Conservation (phyloP, 2,329 filamentous ascomycete genomes). For the Pseudophaeomoniella oleicola region DNA sequence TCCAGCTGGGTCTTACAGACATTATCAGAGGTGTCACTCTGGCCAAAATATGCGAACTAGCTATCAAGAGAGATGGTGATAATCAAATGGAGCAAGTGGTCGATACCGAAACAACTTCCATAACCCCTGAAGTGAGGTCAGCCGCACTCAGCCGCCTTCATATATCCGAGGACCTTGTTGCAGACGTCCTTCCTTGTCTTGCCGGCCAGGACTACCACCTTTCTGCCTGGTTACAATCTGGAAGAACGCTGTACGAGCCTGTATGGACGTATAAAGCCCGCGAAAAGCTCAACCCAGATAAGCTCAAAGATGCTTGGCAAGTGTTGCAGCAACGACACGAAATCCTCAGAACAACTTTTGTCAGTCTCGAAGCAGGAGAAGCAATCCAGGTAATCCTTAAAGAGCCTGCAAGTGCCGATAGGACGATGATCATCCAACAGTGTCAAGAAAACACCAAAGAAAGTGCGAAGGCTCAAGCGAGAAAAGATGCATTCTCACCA, state of each 20-base stretch:
- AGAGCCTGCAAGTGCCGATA: too few species aligned
- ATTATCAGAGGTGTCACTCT: conserved; percentile 50
- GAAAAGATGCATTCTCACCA: neutral
- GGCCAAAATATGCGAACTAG: conserved; percentile 10
- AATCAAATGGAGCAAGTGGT: conserved; percentile 17
- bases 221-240: conserved; percentile 47
- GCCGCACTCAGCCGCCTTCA: conserved; percentile 38
- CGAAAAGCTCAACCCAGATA: conserved; percentile 25
- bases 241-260: conserved; percentile 58
- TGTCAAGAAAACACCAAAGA: too few species aligned
- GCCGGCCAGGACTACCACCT: conserved; percentile 79
- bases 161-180: conserved; percentile 40
- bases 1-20: conserved; percentile 47
- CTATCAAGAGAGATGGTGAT: conserved; percentile 2
- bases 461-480: neutral
- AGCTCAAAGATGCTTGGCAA: conserved; percentile 44
- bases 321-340: conserved; percentile 37
- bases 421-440: too few species aligned
- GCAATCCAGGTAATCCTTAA: neutral
- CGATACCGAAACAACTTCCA: conserved; percentile 37
- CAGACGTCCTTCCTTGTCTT: conserved; percentile 68
- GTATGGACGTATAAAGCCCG: conserved; percentile 49
- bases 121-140: conserved; percentile 43
- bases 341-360: conserved; percentile 59
- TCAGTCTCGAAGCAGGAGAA: conserved; percentile 17